Base-by-base conservation (phyloP, 148 eudicot genomes). In the Polygonum maritimum region DNA sequence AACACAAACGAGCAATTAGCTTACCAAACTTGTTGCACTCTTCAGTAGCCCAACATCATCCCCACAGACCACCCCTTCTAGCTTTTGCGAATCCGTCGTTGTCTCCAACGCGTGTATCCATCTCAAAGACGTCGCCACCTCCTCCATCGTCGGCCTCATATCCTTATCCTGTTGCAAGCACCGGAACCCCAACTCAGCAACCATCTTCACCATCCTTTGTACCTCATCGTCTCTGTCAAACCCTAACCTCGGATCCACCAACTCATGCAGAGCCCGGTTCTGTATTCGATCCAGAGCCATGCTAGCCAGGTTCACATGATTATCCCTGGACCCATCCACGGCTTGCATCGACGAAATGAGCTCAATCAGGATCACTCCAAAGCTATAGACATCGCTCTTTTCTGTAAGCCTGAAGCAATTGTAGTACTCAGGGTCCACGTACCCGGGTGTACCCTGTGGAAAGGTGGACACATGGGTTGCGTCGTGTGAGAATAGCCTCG, bases 101-200 rank as follows among this genome's bases (percentile, higher is more conserved):
- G 31, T 0, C n/a, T 84, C 80, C 57, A 71, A 79, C 65, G 79
- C 76, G 74, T 84, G 80, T 33, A 94, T 90, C 18, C 71, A 80
- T 80, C 76, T 90, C 78, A 95, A 80, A 10, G 75, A 78, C 48
- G 83, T 84, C 48, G 88, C 75, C 63, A 89, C 91, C 79, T 95
- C 92, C 47, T 85, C 78, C 99, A 95, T 95, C 7, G 92, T 51
- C 38, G 99, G 99, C 76, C 99, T 88, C 89, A 84, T 77, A 14
- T 92, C 97, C 74, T 79, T 86, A 11, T 90, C 94, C 22, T 62
- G 82, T 36, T 92, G 97, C 78, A 95, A 48, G 71, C 99, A 95
- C 36, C 83, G 83, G 57, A 90, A 92, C 48, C 94, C 99, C 58
- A 95, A 71, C 69, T 92, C 94, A 0, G 91, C 91, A 12, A 93